Evolutionary conservation across 768 basidiomycete species (phyloP).

Genomic region (Rubroboletus pulcherrimus): DNA sequence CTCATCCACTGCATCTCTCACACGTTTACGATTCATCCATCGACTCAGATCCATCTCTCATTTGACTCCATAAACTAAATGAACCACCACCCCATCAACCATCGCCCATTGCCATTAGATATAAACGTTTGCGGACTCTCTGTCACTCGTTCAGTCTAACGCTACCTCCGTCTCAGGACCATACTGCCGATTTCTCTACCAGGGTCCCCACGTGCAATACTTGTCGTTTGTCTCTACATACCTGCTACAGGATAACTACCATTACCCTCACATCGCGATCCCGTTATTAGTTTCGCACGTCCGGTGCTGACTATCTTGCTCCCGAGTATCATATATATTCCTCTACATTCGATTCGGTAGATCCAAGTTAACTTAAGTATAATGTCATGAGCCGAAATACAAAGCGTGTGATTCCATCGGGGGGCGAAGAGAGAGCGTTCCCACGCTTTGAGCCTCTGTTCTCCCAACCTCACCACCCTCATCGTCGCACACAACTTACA

Average conservation of each 20-base stretch:
- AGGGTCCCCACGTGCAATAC: neutral
- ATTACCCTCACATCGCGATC: neutral
- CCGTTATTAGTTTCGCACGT: neutral
- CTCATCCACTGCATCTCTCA: slow-evolving; percentile 6
- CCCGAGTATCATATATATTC: slow-evolving; percentile 8
- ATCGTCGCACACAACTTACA: neutral
- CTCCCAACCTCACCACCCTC: neutral
- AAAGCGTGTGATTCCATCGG: slow-evolving; percentile 11
- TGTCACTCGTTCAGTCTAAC: slow-evolving; percentile 2
- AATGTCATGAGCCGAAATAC: neutral
- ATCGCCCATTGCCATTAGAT: slow-evolving; percentile 7
- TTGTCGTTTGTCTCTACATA: slow-evolving; percentile 12
- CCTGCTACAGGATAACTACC: slow-evolving; percentile 18
- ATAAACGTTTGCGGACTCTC: slow-evolving; percentile 13
- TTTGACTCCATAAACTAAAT: slow-evolving; percentile 1
- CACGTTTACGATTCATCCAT: slow-evolving; percentile 2
- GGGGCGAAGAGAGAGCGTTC: slow-evolving; percentile 5
- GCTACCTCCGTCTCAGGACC: neutral
- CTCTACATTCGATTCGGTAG: neutral
- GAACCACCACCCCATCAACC: neutral
- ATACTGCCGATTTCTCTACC: too few species aligned
- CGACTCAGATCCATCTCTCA: neutral
- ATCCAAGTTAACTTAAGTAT: neutral
- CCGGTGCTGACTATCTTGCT: slow-evolving; percentile 9
- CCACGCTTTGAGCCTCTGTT: slow-evolving; percentile 14